Conservation (phyloP, 176 grass and related monocot genomes). For the Oryza coarctata region DNA sequence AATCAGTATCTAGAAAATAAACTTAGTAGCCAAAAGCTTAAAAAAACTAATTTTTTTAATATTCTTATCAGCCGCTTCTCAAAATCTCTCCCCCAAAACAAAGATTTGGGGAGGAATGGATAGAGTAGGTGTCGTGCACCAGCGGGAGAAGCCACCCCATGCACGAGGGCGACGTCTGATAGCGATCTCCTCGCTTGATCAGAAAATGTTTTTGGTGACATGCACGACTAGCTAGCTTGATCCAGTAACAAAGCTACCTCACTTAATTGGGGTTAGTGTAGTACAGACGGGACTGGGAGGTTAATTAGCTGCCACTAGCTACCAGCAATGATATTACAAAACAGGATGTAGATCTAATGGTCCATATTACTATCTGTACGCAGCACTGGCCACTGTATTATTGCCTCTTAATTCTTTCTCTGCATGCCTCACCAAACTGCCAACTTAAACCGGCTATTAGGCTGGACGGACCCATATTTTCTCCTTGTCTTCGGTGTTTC, state of each 20-base stretch:
- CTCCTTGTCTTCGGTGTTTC: not conserved
- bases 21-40: no score
- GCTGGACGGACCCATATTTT: conserved; percentile 18
- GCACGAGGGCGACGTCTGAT: conserved; percentile 31
- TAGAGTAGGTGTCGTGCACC: conserved; percentile 30
- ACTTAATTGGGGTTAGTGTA: not conserved
- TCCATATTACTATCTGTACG: not conserved
- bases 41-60: no score
- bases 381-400: conserved; percentile 32
- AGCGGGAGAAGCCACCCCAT: not conserved
- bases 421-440: conserved; percentile 24
- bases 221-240: conserved; percentile 18
- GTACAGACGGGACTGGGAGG: conserved; percentile 18
- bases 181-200: not conserved
- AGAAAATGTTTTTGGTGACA: conserved; percentile 30
- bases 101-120: not conserved
- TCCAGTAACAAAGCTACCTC: not conserved
- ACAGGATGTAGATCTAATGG: conserved; percentile 1
- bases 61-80: no score
- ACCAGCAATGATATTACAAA: conserved; percentile 16
- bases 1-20: no score
- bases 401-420: not conserved
- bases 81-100: no score
- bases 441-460: conserved; percentile 14
- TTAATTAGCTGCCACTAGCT: conserved; percentile 29